These are phyloP conservation scores for Saturnispora kantuleensis DNA, from an alignment of 805 yeast genomes.

Conservation along the genomic window DNA sequence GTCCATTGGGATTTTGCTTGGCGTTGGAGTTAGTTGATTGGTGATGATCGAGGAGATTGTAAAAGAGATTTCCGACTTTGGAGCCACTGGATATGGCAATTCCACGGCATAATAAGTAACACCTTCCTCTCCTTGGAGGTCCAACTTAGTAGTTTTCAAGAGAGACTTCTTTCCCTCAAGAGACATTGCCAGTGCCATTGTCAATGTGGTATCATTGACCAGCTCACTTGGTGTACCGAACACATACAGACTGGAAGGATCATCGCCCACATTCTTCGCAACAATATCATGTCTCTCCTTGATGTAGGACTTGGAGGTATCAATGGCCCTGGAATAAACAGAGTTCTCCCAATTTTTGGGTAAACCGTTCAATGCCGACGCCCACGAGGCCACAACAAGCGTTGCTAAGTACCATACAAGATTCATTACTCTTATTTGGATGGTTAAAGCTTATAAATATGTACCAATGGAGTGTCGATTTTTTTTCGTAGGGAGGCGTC, in stretches of 20 bases:
- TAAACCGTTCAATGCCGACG: not conserved
- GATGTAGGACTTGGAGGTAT: slow-evolving; percentile 55
- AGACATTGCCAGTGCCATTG: slow-evolving; percentile 16
- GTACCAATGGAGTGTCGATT: too few relatives aligned
- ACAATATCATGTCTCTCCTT: slow-evolving; percentile 50
- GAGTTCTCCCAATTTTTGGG: slow-evolving; percentile 42
- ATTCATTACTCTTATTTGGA: too few relatives aligned
- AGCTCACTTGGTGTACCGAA: slow-evolving; percentile 46
- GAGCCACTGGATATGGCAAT: slow-evolving; percentile 59
- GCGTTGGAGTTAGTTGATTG: slow-evolving; percentile 46
- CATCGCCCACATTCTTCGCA: slow-evolving; percentile 46
- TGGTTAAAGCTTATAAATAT: too few relatives aligned
- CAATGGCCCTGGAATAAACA: slow-evolving; percentile 47
- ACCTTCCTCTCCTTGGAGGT: slow-evolving; percentile 10
- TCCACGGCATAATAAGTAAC: slow-evolving; percentile 37
- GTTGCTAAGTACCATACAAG: not conserved
- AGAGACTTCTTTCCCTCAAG: slow-evolving; percentile 17
- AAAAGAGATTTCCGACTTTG: slow-evolving; percentile 44
- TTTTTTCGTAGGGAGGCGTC: too few relatives aligned
- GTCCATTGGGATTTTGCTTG: slow-evolving; percentile 48
- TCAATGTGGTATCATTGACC: slow-evolving; percentile 17
- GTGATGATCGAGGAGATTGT: slow-evolving; percentile 40
- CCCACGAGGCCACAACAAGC: not conserved
- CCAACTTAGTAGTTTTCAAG: slow-evolving; percentile 12
- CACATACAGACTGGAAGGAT: slow-evolving; percentile 46